Percentiles rank a stretch among this genome's conserved stretches.
Conservation (phyloP, 2,329 filamentous ascomycete species). For the Domatiomyces catenatus region DNA sequence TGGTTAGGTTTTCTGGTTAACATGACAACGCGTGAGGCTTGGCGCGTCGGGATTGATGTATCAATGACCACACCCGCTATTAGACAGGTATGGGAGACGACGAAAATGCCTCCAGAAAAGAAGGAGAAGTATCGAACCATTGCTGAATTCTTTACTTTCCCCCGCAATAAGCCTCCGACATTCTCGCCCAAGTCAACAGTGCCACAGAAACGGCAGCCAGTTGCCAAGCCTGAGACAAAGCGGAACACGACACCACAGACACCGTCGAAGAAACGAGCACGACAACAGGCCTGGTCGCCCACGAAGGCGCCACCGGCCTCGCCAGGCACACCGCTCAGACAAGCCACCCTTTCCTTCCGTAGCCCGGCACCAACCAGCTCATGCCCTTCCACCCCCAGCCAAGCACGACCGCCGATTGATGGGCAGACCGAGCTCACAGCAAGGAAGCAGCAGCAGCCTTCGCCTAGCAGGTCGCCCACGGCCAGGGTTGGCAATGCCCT, state of each 20-base stretch:
- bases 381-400: neutral
- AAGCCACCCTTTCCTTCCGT: neutral
- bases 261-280: slow-evolving; percentile 2
- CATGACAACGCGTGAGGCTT: neutral
- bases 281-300: neutral
- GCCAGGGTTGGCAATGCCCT: slow-evolving; percentile 17
- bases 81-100: neutral
- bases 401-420: neutral
- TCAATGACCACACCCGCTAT: neutral
- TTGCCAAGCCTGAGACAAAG: slow-evolving; percentile 5
- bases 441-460: neutral
- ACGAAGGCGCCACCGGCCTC: slow-evolving; percentile 5
- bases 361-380: neutral
- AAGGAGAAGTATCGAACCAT: neutral
- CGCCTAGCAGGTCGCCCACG: slow-evolving; percentile 14
- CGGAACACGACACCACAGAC: slow-evolving; percentile 1
- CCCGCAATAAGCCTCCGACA: neutral
- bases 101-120: neutral
- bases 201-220: slow-evolving; percentile 15
- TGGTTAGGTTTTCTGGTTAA: too few relatives aligned
- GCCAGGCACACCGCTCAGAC: slow-evolving; percentile 5
- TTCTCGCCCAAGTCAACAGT: slow-evolving; percentile 11
- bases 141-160: neutral
- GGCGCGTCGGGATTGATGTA: neutral
- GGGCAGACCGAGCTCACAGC: slow-evolving; percentile 1